Evolutionary conservation across 2,329 filamentous ascomycete species (phyloP).

Genomic region (Sporothrix protearum): DNA sequence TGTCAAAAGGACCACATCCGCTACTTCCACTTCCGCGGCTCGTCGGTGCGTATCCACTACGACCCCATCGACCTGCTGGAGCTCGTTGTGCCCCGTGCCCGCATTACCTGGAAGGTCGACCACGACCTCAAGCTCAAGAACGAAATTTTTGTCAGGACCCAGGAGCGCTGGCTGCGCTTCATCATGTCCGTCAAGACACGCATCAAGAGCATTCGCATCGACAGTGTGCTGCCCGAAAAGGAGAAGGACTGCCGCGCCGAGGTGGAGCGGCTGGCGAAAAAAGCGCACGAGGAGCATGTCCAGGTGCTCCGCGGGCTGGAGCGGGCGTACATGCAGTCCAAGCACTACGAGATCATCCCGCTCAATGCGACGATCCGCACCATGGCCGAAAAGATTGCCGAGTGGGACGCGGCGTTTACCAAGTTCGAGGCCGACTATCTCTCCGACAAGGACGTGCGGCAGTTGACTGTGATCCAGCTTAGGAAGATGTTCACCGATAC

Average conservation of each 20-base stretch:
- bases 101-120: slow-evolving; percentile 97
- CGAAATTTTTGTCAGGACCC: slow-evolving; percentile 76
- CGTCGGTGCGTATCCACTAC: slow-evolving; percentile 84
- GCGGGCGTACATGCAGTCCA: slow-evolving; percentile 85
- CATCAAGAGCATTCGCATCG: slow-evolving; percentile 82
- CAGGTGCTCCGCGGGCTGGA: slow-evolving; percentile 73
- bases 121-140: slow-evolving; percentile 91
- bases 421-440: slow-evolving; percentile 93
- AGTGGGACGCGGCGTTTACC: slow-evolving; percentile 87
- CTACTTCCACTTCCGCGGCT: slow-evolving; percentile 85
- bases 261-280: slow-evolving; percentile 72
- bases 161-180: slow-evolving; percentile 79
- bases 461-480: slow-evolving; percentile 85
- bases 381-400: slow-evolving; percentile 87
- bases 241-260: slow-evolving; percentile 76
- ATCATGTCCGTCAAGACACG: slow-evolving; percentile 81
- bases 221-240: slow-evolving; percentile 86
- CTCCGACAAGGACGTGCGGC: slow-evolving; percentile 92
- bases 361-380: slow-evolving; percentile 84
- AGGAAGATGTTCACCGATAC: slow-evolving; percentile 94
- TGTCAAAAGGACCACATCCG: slow-evolving; percentile 88
- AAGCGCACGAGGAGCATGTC: slow-evolving; percentile 78
- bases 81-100: slow-evolving; percentile 83
- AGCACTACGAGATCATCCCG: slow-evolving; percentile 95
- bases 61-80: slow-evolving; percentile 90